Base-by-base conservation (phyloP, 2,329 filamentous ascomycete species). In the Fusarium hostae region DNA sequence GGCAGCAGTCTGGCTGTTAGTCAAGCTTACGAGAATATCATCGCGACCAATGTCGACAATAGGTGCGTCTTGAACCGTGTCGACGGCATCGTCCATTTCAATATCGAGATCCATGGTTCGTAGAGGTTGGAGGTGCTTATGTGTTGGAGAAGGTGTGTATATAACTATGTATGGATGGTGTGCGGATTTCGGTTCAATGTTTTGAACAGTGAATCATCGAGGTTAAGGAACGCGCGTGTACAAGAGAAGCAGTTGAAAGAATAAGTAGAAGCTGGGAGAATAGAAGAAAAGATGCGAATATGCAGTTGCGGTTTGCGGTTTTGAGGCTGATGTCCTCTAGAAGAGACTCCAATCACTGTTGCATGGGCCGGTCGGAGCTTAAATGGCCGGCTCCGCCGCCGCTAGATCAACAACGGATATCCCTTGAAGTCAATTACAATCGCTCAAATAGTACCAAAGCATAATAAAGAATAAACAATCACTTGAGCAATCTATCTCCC, bases 1-100 rank as follows among this genome's bases (percentile, higher is more conserved):
- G 41, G 37, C 30, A 57, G 43, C 28, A 44, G 40, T 41, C 20
- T 28, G 26, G 7, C 41, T 40, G 24, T 26, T n/a, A 28, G n/a
- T 55, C 20, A 30, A 59, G 50, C 78, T 63, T 78, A 83, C 81
- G 48, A 83, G 68, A 48, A 83, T 83, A 54, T 83, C 81, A 50
- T 82, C 80, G 54, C 75, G 79, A 43, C 57, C 73, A 34, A 74
- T 74, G 43, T 80, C 78, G 51, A 64, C 52, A 51, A 77, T 52
- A 26, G 72, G 76, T n/a, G 62, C 69, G 43, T 79, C 79, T 41
- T 76, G 75, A 28, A 64, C 67, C 65, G 65, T 80, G 40, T 85
- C 82, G 34, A 82, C 84, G 37, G 87, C 85, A 72, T 93, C 84
- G 75, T 90, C 91, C 90, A 94, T 92, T 71, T 93, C 91, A 61